Percentiles rank a stretch among this genome's conserved stretches.
Conservation (phyloP, 768 basidiomycete genomes). For the Paxillus involutus region DNA sequence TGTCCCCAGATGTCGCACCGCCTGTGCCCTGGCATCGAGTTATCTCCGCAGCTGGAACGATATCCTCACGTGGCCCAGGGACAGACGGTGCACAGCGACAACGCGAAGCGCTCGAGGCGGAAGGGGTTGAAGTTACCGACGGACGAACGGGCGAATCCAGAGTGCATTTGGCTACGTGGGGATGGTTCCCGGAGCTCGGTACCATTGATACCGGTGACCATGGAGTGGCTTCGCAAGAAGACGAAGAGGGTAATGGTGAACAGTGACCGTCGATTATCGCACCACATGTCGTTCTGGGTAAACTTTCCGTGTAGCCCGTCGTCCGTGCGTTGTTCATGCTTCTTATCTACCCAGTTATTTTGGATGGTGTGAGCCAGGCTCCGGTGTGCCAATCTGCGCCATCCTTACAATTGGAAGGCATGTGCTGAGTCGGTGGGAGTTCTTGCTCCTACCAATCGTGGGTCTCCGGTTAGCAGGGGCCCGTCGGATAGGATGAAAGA, state of each 20-base stretch:
- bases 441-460: not conserved
- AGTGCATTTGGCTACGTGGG: conserved; percentile 56
- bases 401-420: not conserved
- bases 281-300: not conserved
- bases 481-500: not conserved
- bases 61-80: conserved; percentile 83
- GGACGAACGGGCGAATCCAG: conserved; percentile 56
- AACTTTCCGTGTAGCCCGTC: not conserved
- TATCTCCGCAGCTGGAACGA: conserved; percentile 63
- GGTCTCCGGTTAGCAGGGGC: not conserved
- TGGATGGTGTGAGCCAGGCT: not conserved
- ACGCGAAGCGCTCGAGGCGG: conserved; percentile 70
- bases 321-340: not conserved
- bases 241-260: not conserved
- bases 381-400: not conserved
- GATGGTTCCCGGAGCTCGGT: conserved; percentile 61
- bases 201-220: conserved; percentile 19
- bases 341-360: no score
- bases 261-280: not conserved
- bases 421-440: not conserved
- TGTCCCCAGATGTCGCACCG: conserved; percentile 56
- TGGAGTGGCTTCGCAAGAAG: not conserved
- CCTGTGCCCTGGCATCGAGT: conserved; percentile 86
- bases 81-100: conserved; percentile 79
- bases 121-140: conserved; percentile 74